These are phyloP conservation scores for Roridomyces roridus DNA, from an alignment of 768 basidiomycete genomes.

Conservation along the genomic window DNA sequence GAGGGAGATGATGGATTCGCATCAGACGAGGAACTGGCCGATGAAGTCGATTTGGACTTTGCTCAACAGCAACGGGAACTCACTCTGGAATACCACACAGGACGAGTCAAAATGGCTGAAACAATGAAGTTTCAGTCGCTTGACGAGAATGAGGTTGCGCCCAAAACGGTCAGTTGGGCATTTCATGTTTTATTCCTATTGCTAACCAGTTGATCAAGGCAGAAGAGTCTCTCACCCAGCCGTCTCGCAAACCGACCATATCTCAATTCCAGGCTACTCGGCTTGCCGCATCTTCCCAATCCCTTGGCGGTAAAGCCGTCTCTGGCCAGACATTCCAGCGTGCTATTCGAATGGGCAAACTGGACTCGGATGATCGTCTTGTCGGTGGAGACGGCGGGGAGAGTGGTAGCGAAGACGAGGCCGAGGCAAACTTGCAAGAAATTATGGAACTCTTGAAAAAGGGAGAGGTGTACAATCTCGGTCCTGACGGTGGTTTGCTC, in stretches of 20 bases:
- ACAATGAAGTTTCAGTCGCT: conserved; percentile 56
- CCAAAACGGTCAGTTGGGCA: conserved; percentile 45
- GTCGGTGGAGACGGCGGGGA: conserved; percentile 57
- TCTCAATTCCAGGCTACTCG: conserved; percentile 73
- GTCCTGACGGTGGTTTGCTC: conserved; percentile 47
- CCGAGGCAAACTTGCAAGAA: conserved; percentile 50
- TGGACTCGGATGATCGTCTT: conserved; percentile 54
- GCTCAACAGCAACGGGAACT: conserved; percentile 78
- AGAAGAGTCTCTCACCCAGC: conserved; percentile 12
- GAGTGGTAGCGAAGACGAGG: conserved; percentile 64
- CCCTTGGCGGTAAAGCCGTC: conserved; percentile 48
- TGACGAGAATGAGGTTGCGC: conserved; percentile 46
- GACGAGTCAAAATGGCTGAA: conserved; percentile 60
- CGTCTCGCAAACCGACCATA: conserved; percentile 50
- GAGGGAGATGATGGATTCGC: conserved; percentile 36
- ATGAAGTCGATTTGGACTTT: conserved; percentile 62
- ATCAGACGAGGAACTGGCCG: conserved; percentile 47
- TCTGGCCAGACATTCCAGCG: conserved; percentile 57
- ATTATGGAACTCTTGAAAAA: conserved; percentile 56
- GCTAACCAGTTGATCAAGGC: conserved; percentile 4
- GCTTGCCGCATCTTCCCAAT: conserved; percentile 53
- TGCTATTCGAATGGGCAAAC: conserved; percentile 61
- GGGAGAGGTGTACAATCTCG: conserved; percentile 60
- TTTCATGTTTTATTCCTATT: neutral
- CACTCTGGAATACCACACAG: conserved; percentile 71